A percentile compares a stretch with the other conserved stretches of the same genome.
Conservation (phyloP, 2,329 filamentous ascomycete species). For the Atkinsonella hypoxylon region DNA sequence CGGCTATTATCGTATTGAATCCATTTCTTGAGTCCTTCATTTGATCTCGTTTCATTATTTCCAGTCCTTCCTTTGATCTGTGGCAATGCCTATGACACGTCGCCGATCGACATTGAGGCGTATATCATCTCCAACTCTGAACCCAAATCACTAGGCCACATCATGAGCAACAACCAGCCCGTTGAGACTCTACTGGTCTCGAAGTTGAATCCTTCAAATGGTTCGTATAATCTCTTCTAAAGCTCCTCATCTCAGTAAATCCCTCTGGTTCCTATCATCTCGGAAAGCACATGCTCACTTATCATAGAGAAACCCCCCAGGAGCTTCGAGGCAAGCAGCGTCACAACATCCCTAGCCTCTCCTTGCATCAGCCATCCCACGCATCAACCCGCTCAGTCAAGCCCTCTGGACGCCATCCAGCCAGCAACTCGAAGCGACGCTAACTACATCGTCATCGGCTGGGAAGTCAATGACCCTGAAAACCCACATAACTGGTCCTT, state of each 20-base stretch:
- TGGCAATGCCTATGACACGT: background rate
- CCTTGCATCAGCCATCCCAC: constrained; percentile 18
- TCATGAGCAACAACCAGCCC: background rate
- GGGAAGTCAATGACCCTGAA: constrained; percentile 35
- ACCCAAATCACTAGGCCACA: background rate
- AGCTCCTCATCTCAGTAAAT: too few species aligned
- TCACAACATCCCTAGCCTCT: background rate
- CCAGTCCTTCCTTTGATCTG: background rate
- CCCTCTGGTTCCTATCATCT: too few species aligned
- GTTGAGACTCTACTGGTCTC: background rate
- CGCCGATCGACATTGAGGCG: background rate
- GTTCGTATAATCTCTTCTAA: background rate
- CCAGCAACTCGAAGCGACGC: constrained; percentile 20
- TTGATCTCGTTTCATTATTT: background rate
- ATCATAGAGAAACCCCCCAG: constrained; percentile 13
- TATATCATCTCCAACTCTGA: background rate
- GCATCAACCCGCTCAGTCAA: constrained; percentile 21
- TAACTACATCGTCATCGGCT: constrained; percentile 27
- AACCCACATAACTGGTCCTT: constrained; percentile 42
- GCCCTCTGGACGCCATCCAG: constrained; percentile 21
- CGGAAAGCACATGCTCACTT: too few species aligned
- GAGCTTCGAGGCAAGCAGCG: background rate
- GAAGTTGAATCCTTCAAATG: background rate
- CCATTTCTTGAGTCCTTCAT: background rate
- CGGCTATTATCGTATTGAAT: background rate